These are phyloP conservation scores for Venturiaceae sp. DNA, from an alignment of 2,329 filamentous ascomycete species.

Conservation along the genomic window DNA sequence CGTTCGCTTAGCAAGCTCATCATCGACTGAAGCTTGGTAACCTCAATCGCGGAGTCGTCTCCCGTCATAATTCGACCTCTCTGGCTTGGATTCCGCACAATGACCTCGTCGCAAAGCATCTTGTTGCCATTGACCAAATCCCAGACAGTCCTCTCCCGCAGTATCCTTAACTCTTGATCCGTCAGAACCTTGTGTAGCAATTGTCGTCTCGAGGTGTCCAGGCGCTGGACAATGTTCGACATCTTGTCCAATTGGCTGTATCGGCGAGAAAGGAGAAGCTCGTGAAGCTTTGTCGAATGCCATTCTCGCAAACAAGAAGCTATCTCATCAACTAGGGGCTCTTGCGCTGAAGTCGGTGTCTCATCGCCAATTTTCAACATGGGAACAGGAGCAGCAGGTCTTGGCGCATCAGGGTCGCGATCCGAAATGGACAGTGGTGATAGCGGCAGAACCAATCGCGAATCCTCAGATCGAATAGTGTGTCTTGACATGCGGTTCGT, in stretches of 20 bases:
- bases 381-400: conserved; percentile 84
- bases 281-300: conserved; percentile 95
- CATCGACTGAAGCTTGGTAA: conserved; percentile 83
- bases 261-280: conserved; percentile 72
- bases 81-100: conserved; percentile 80
- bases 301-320: conserved; percentile 94
- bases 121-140: conserved; percentile 92
- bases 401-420: conserved; percentile 58
- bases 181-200: conserved; percentile 93
- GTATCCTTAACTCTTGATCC: conserved; percentile 63
- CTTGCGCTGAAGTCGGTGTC: conserved; percentile 77
- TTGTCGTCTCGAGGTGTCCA: conserved; percentile 80
- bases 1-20: conserved; percentile 89
- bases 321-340: conserved; percentile 94
- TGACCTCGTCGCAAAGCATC: conserved; percentile 84
- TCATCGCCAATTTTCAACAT: conserved; percentile 98
- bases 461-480: conserved; percentile 27
- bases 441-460: conserved; percentile 26
- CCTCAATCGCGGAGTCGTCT: conserved; percentile 84
- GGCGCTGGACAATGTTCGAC: conserved; percentile 66
- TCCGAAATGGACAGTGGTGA: conserved; percentile 27
- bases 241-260: conserved; percentile 76
- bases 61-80: conserved; percentile 80
- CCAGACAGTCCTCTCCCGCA: conserved; percentile 91
- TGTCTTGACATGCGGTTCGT: conserved; percentile 24